Percentiles rank a stretch among this genome's conserved stretches.
Evolutionary conservation across 441 rosid genomes (phyloP).

Genomic region (Manihot esculenta): DNA sequence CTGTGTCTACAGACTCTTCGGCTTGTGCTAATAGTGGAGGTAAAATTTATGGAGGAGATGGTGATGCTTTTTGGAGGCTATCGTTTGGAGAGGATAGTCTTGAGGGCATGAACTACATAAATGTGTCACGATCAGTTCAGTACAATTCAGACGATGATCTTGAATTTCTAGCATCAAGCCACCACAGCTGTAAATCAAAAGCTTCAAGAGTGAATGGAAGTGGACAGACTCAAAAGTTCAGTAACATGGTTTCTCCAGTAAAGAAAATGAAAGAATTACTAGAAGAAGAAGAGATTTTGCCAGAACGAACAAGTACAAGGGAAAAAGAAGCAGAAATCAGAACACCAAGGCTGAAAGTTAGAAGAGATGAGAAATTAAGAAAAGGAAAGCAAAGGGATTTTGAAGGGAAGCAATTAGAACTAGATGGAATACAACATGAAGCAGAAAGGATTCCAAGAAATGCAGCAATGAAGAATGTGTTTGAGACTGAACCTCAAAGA

Average conservation of each 20-base stretch:
- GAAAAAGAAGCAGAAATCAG: slow-evolving; percentile 42
- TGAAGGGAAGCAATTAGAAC: slow-evolving; percentile 31
- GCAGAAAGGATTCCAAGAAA: slow-evolving; percentile 28
- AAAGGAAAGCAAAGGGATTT: slow-evolving; percentile 32
- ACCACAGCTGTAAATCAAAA: slow-evolving; percentile 30
- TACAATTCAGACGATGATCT: slow-evolving; percentile 32
- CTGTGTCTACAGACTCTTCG: slow-evolving; percentile 28
- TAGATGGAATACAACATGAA: slow-evolving; percentile 26
- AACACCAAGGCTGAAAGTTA: slow-evolving; percentile 44
- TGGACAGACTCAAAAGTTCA: slow-evolving; percentile 36
- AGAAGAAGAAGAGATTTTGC: slow-evolving; percentile 29
- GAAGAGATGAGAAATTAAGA: slow-evolving; percentile 37
- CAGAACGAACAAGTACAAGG: slow-evolving; percentile 25
- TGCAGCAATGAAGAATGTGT: slow-evolving; percentile 8
- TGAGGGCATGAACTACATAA: slow-evolving; percentile 27
- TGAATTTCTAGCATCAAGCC: slow-evolving; percentile 28
- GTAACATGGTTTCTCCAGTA: slow-evolving; percentile 41
- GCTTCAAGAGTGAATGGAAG: slow-evolving; percentile 26
- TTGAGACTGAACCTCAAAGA: slow-evolving; percentile 6
- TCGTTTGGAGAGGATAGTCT: slow-evolving; percentile 42
- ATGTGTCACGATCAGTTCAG: slow-evolving; percentile 27
- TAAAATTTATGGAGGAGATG: slow-evolving; percentile 41
- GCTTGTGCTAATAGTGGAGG: slow-evolving; percentile 28
- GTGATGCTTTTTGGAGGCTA: slow-evolving; percentile 55
- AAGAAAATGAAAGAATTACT: slow-evolving; percentile 44